Evolutionary conservation across 2,329 filamentous ascomycete genomes (phyloP), one percentile per base, ranked within the genome.

Genomic region (Aspergillus uvarum): DNA sequence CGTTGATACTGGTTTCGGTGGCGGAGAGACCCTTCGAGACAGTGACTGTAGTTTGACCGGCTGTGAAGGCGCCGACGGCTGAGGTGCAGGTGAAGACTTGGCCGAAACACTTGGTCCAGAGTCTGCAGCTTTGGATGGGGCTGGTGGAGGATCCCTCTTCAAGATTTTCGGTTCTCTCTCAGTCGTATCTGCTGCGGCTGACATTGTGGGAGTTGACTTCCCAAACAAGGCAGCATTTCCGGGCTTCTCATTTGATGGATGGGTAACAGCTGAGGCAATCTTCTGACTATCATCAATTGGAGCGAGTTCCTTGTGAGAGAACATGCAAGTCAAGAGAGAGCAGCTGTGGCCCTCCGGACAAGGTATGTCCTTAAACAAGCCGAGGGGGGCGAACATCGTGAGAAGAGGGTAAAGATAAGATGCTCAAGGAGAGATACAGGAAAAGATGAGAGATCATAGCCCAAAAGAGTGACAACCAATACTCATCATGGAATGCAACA

Each of bases 321-420:
- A 89, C 21, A 87, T 81, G 74, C 86, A 89, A 63, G 81, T 80
- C 14, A 82, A 75, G 12, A 87, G 74, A 31, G 72, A 67, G 72
- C 86, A 88, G 60, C 73, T 63, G 29, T 73, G 67, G 14, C 78
- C 79, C 62, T 80, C 76, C 8, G 85, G 85, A 70, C 85, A 88
- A 29, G 76, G 66, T 47, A 84, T 73, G 47, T 74, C 73, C 59
- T 79, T 81, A 74, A 86, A 85, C 7, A 84, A 72, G n/a, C 81
- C 83, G 12, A 81, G 77, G n/a, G 82, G 76, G 26, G 80, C 71
- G 70, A 86, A 86, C 83, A 85, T 85, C 47, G 58, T 74, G 59
- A 48, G 48, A 14, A 2, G 35, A 16, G 48, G 12, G 38, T 54
- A 59, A 53, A 32, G n/a, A 16, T 22, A 4, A 4, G 5, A 44